Base-by-base conservation (phyloP, 2,329 filamentous ascomycete species). In the Microdochium trichocladiopsis region DNA sequence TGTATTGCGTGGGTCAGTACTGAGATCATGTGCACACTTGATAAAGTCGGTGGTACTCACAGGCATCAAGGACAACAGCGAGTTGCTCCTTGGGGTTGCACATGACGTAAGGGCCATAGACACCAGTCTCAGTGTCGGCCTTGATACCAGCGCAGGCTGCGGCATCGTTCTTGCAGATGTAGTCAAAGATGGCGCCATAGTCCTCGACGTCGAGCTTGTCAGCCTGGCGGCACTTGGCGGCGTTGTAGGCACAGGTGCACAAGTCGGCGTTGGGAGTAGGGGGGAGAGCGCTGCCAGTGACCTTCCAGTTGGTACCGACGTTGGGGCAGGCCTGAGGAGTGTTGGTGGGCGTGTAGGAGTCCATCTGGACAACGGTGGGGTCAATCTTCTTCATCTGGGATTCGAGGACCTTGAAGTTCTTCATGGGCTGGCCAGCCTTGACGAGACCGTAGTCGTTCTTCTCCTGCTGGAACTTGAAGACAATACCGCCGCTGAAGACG, bases 381-480 rank as follows among this genome's bases (percentile, higher is more conserved):
- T 74, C 77, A 47, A 75, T 80, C 53, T 75, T 78, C 55, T 76
- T 76, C 60, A 91, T 80, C 68, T 87, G 77, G 56, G 71, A 77
- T 52, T 80, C 77, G 41, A 88, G 76, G 60, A 78, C 76, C 51
- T 76, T 76, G 72, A 84, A 91, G 70, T 90, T 87, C 11, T 75
- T 61, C 56, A 86, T 76, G 45, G 80, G 84, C 59, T 68, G 76
- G 56, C 82, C 83, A 8, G 52, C 52, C 23, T 73, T 66, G 50
- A 83, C 79, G 50, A 89, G 75, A 70, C 83, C 88, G 65, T 84
- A 92, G 63, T 90, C 71, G 71, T 91, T 91, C 51, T 60, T 58
- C 66, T 90, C 87, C 69, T 91, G 79, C 72, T 87, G 88, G 74
- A 89, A 92, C 87, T 90, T 90, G 76, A 91, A 92, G 61, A 90